Evolutionary conservation across 2,329 filamentous ascomycete species (phyloP).

Genomic region (Colletotrichum costaricense): DNA sequence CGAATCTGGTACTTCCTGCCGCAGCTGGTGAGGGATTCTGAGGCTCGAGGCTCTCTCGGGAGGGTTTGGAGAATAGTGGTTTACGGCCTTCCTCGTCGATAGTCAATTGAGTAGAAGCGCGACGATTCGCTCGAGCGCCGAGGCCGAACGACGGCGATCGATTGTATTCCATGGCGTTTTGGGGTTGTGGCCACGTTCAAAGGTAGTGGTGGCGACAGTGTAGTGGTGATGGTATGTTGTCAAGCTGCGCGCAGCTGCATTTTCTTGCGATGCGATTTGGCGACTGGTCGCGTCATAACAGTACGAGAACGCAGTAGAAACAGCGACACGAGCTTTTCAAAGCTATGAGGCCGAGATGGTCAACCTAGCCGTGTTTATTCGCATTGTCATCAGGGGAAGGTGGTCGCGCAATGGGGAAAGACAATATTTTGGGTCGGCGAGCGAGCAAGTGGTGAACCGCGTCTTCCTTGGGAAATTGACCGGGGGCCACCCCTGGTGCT

Average conservation of each 20-base stretch:
- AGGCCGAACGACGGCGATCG: constrained; percentile 30
- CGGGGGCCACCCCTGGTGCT: constrained; percentile 13
- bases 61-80: constrained; percentile 49
- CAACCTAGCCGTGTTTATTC: constrained; percentile 10
- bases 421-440: constrained; percentile 24
- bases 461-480: constrained; percentile 23
- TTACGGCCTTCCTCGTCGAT: constrained; percentile 55
- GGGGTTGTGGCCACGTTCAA: constrained; percentile 15
- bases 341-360: background rate
- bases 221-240: constrained; percentile 7
- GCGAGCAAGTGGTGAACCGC: constrained; percentile 28
- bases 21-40: constrained; percentile 13
- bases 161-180: constrained; percentile 41
- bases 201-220: background rate
- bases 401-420: constrained; percentile 24
- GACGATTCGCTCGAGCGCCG: constrained; percentile 39
- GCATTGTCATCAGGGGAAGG: constrained; percentile 25
- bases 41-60: constrained; percentile 36
- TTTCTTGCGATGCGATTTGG: constrained; percentile 20
- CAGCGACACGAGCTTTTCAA: background rate
- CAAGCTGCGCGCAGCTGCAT: constrained; percentile 29
- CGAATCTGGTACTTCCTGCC: constrained; percentile 34
- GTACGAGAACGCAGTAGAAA: background rate
- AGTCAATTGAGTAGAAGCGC: constrained; percentile 38
- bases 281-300: constrained; percentile 33